Percentiles rank a stretch among this genome's conserved stretches.
Evolutionary conservation across 352 stramenopile genomes (phyloP).

Genomic region (Aphanomyces astaci): DNA sequence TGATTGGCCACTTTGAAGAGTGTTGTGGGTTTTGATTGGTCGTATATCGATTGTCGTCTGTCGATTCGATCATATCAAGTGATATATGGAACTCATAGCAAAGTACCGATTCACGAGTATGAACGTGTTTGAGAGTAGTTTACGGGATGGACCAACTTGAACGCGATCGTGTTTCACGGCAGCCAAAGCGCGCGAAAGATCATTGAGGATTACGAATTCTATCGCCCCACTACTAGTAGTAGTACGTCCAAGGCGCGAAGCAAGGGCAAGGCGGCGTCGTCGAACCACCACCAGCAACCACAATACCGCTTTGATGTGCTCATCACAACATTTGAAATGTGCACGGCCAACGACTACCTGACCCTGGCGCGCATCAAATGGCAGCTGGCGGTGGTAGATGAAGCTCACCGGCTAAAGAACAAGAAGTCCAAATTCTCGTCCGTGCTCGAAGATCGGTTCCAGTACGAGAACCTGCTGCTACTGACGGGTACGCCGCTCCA

Average conservation of each 20-base stretch:
- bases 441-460: slow-evolving; percentile 70
- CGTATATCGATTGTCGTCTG: too few relatives aligned
- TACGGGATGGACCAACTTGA: slow-evolving; percentile 95
- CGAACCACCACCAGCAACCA: too few relatives aligned
- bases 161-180: slow-evolving; percentile 98
- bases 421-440: slow-evolving; percentile 92
- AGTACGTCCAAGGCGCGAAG: too few relatives aligned
- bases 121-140: too few relatives aligned
- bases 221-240: slow-evolving; percentile 51
- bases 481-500: slow-evolving; percentile 88
- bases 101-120: too few relatives aligned
- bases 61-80: too few relatives aligned
- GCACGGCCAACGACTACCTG: slow-evolving; percentile 88
- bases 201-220: slow-evolving; percentile 95
- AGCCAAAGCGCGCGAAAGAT: slow-evolving; percentile 78
- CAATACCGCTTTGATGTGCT: slow-evolving; percentile 96
- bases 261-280: too few relatives aligned
- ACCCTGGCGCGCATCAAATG: slow-evolving; percentile 93
- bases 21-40: too few relatives aligned
- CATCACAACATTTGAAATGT: slow-evolving; percentile 99
- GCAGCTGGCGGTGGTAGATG: slow-evolving; percentile 96
- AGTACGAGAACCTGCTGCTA: slow-evolving; percentile 78
- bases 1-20: too few relatives aligned
- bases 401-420: slow-evolving; percentile 99
- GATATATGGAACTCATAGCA: too few relatives aligned